Conservation (phyloP, 352 stramenopile genomes). For the Phytophthora boehmeriae region DNA sequence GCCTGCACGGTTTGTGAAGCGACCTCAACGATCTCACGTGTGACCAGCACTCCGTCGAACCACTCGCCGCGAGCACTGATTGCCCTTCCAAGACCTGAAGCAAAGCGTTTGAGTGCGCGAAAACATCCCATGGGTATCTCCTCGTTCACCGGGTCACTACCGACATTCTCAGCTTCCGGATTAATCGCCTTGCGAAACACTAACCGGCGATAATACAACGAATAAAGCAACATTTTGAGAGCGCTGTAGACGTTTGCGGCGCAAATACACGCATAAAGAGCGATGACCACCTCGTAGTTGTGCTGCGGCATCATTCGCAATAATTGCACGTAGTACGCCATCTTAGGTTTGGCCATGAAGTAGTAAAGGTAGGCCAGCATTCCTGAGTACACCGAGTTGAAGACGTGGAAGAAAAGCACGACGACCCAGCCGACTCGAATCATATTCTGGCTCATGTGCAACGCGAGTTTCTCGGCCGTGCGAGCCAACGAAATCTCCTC, state of each 20-base stretch:
- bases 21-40: conserved; percentile 33
- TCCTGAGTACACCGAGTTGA: conserved; percentile 31
- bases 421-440: conserved; percentile 26
- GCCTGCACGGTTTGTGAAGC: conserved; percentile 35
- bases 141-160: neutral
- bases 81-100: conserved; percentile 14
- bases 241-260: conserved; percentile 34
- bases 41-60: conserved; percentile 33
- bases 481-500: conserved; percentile 25
- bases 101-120: conserved; percentile 15
- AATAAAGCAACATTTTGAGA: conserved; percentile 32
- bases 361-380: conserved; percentile 34
- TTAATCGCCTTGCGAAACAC: conserved; percentile 21
- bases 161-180: neutral
- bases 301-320: conserved; percentile 40
- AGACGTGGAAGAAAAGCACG: conserved; percentile 40
- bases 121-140: neutral
- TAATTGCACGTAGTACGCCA: conserved; percentile 36
- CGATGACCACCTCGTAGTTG: conserved; percentile 25
- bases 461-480: conserved; percentile 22
- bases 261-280: conserved; percentile 29
- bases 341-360: conserved; percentile 31
- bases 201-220: conserved; percentile 31
- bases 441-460: conserved; percentile 23
- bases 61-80: conserved; percentile 25